Percentiles rank a stretch among this genome's conserved stretches.
Evolutionary conservation across 2,329 filamentous ascomycete genomes (phyloP).

Genomic region (Colletotrichum scovillei): DNA sequence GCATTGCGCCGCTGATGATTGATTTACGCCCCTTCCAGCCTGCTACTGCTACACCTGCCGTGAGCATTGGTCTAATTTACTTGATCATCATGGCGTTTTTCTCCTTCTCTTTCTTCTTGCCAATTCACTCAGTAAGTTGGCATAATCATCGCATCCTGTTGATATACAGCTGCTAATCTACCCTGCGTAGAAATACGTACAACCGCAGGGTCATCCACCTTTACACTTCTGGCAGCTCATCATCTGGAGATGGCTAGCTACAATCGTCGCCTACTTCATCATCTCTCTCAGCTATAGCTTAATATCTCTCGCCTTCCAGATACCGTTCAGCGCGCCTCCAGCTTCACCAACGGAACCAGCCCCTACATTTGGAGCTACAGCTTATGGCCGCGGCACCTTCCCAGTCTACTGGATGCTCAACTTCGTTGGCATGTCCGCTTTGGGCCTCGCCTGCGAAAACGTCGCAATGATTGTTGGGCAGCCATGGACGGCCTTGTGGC

Average conservation of each 20-base stretch:
- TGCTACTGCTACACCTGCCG: conserved; percentile 63
- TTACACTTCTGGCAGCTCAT: conserved; percentile 69
- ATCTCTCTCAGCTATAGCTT: conserved; percentile 72
- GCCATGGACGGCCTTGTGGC: conserved; percentile 70
- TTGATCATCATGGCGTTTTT: conserved; percentile 76
- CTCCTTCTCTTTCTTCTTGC: conserved; percentile 73
- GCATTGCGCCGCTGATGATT: conserved; percentile 45
- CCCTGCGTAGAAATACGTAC: conserved; percentile 57
- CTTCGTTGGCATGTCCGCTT: conserved; percentile 70
- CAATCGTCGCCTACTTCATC: conserved; percentile 68
- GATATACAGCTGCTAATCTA: background rate
- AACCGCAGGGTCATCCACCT: conserved; percentile 64
- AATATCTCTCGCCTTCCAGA: conserved; percentile 71
- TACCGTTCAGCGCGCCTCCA: conserved; percentile 66
- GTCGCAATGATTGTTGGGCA: conserved; percentile 71
- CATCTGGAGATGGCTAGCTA: conserved; percentile 67
- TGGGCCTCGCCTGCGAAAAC: conserved; percentile 74
- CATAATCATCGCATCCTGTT: background rate
- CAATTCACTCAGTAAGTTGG: conserved; percentile 62
- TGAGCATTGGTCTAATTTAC: conserved; percentile 74
- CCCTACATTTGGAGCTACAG: conserved; percentile 59
- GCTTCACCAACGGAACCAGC: conserved; percentile 53
- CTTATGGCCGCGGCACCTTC: conserved; percentile 69
- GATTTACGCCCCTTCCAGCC: conserved; percentile 71
- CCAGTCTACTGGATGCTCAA: conserved; percentile 73